Base-by-base conservation (phyloP, 2,329 filamentous ascomycete genomes). In the Alternaria angustiovoidea region DNA sequence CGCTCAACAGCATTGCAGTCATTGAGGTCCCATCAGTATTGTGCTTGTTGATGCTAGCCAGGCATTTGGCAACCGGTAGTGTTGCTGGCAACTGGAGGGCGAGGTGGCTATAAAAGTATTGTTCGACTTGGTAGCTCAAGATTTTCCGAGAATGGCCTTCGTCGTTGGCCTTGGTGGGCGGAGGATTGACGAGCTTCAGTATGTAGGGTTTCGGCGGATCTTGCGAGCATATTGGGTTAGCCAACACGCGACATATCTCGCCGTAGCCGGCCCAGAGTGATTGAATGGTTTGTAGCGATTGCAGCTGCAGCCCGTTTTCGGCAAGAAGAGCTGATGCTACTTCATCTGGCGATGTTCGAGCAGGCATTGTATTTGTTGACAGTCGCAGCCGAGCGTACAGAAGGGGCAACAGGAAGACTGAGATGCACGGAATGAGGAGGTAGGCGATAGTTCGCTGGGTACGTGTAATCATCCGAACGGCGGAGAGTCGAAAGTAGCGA, bases 61-160 rank as follows among this genome's bases (percentile, higher is more conserved):
- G 59, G 36, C 84, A 87, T 20, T 79, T 75, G 0, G 87, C 85
- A 1, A 88, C 82, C 0, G 82, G 80, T 1, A 85, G 71, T 0
- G 75, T 69, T 0, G 77, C 70, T 2, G 74, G 74, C 16, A 91
- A 72, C 0, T 69, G 70, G 0, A 86, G 84, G 0, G 86, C 86
- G 11, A 91, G 73, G 2, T 84, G 72, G 2, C 78, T 79, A 71
- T 91, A 91, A 65, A 91, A 91, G 65, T 84, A 84, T 68, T 89
- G 87, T 74, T 91, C 89, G 4, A 89, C 86, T 46, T 88, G 82
- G 64, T 91, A 91, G 69, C 87, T 89, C 28, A 90, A 74, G 59
- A 91, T 83, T 69, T 91, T 91, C 7, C 89, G 84, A 0, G 87
- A 67, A 64, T 91, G 88, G 0, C 88, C 87, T 67, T 90, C 88